Base-by-base conservation (phyloP, 1,284 basidiomycete genomes). In the Ustanciosporium gigantosporum region DNA sequence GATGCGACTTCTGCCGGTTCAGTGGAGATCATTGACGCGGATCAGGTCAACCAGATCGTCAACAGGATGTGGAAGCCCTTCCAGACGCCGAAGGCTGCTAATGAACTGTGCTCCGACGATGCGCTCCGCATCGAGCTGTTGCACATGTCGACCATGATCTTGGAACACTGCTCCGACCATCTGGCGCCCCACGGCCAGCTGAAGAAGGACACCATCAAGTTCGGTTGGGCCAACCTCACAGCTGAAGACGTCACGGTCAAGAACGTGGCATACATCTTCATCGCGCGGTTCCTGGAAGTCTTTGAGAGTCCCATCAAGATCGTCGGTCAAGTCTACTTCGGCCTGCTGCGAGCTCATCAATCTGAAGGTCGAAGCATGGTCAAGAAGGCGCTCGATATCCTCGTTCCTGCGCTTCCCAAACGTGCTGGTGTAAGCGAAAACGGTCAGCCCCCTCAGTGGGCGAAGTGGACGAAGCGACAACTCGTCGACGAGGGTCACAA, bases 271-370 rank as follows among this genome's bases (percentile, higher is more conserved):
- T 94, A 94, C 75, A 84, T 96, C 23, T 84, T 97, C 16, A 88
- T 91, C 25, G 91, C 94, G n/a, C 86, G 89, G 38, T 97, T 98
- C 83, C 91, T 96, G 74, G 87, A 88, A 27, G 87, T 86, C 2
- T 95, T 90, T 78, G 90, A 91, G 36, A 90, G 88, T 4, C 94
- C 95, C 0, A 83, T 86, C 62, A 97, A 97, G 79, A 95, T 99
- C 78, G 87, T 96, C 37, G 82, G 93, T 35, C 85, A 90, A n/a
- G 90, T 94, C 22, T 97, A 93, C 90, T 87, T 87, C 15, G 92
- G 90, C 9, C 82, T 98, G n/a, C 82, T 99, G 51, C 88, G 90
- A 25, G 85, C 88, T 39, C 86, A 65, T 83, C 87, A 70, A 86
- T 91, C 81, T 38, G 91, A 92, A 43, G 88, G 81, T 21, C 78